These are phyloP conservation scores for Plantago ovata DNA, from an alignment of 257 asterid species.

Conservation along the genomic window DNA sequence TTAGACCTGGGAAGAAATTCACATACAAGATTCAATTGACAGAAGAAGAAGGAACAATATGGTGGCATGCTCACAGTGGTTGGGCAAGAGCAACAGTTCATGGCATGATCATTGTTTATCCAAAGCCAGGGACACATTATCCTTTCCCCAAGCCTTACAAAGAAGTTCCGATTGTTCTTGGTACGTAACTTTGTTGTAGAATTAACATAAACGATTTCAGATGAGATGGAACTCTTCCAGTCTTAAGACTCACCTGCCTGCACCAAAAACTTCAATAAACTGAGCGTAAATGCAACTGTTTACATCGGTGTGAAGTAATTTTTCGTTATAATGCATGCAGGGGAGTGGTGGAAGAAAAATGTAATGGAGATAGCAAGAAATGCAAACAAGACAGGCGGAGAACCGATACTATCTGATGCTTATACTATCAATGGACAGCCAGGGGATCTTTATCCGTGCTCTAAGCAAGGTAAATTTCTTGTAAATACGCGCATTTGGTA, in stretches of 20 bases:
- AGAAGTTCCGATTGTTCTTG: conserved; percentile 40
- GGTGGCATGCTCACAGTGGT: conserved; percentile 64
- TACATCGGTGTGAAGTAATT: background rate
- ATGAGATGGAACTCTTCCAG: too few species aligned
- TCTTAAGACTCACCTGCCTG: too few species aligned
- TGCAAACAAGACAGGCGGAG: conserved; percentile 48
- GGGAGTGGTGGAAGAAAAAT: conserved; percentile 55
- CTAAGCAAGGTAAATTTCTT: conserved; percentile 31
- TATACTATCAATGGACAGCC: conserved; percentile 53
- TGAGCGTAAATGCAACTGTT: background rate
- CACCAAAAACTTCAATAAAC: too few species aligned
- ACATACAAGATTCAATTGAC: conserved; percentile 31
- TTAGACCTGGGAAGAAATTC: conserved; percentile 37
- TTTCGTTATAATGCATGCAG: conserved; percentile 12
- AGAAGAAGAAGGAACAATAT: conserved; percentile 45
- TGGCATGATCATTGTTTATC: conserved; percentile 40
- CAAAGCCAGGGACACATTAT: conserved; percentile 19
- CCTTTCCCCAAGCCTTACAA: conserved; percentile 41
- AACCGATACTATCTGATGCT: conserved; percentile 47
- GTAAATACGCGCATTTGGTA: too few species aligned
- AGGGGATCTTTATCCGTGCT: conserved; percentile 51
- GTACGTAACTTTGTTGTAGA: conserved; percentile 12
- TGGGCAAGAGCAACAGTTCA: conserved; percentile 57
- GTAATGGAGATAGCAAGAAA: conserved; percentile 38
- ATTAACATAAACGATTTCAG: too few species aligned